These are phyloP conservation scores for Dovyalis caffra DNA, from an alignment of 345 rosid species.

Conservation along the genomic window DNA sequence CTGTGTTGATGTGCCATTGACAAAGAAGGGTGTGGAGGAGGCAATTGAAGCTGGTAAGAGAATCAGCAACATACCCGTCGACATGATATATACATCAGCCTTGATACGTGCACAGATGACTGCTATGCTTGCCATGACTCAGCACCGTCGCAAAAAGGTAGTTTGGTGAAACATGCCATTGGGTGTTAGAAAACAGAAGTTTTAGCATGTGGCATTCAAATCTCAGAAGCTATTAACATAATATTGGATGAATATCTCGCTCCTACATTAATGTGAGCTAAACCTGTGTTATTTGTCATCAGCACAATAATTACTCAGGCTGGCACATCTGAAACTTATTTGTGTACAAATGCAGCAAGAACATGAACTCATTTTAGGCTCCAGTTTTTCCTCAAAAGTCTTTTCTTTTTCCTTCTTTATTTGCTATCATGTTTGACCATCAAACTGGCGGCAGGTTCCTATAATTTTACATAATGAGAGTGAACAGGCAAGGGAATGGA, in stretches of 20 bases:
- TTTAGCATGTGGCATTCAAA: not conserved
- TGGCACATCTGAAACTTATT: not conserved
- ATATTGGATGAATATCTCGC: not conserved
- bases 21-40: slow-evolving; percentile 88
- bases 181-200: not conserved
- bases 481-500: slow-evolving; percentile 82
- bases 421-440: slow-evolving; percentile 9
- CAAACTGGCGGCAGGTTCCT: slow-evolving; percentile 62
- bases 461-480: slow-evolving; percentile 70
- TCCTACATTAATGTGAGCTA: not conserved
- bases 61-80: slow-evolving; percentile 92
- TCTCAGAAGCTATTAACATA: not conserved
- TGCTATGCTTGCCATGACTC: slow-evolving; percentile 98
- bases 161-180: not conserved
- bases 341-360: not conserved
- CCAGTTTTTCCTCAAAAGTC: not conserved
- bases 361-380: not conserved
- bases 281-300: not conserved
- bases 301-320: not conserved
- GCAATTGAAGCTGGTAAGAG: slow-evolving; percentile 98
- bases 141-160: slow-evolving; percentile 94
- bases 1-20: slow-evolving; percentile 94
- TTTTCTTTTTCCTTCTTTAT: not conserved
- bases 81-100: slow-evolving; percentile 86
- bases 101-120: slow-evolving; percentile 98